Percentiles rank a stretch among this genome's conserved stretches.
Conservation (phyloP, 2,329 filamentous ascomycete genomes). For the Ophiocordyceps camponoti-floridani region DNA sequence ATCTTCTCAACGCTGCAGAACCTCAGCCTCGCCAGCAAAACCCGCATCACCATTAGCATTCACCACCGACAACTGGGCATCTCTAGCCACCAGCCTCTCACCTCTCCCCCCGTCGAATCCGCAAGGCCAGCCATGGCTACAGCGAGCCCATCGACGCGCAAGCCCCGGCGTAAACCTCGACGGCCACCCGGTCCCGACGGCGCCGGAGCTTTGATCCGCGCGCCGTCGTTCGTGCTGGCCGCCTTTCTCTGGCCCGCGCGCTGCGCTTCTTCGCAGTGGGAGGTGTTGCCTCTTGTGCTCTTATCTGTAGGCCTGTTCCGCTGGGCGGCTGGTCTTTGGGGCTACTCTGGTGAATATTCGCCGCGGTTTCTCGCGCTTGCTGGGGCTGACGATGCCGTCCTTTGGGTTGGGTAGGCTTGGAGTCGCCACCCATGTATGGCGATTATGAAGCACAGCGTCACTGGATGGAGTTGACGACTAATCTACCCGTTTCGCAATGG, state of each 20-base stretch:
- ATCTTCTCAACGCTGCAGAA: too few relatives aligned
- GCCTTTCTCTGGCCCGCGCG: constrained; percentile 91
- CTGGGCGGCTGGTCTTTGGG: constrained; percentile 86
- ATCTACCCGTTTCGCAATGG: constrained; percentile 85
- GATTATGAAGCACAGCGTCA: constrained; percentile 97
- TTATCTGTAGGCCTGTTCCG: constrained; percentile 85
- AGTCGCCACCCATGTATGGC: constrained; percentile 76
- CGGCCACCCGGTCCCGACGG: constrained; percentile 13
- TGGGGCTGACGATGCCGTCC: too few relatives aligned
- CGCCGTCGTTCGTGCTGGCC: constrained; percentile 73
- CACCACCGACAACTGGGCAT: neutral
- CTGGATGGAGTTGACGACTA: constrained; percentile 93
- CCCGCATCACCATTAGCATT: too few relatives aligned
- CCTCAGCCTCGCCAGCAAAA: too few relatives aligned
- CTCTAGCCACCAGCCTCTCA: neutral
- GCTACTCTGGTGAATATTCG: constrained; percentile 60
- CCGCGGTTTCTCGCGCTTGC: neutral
- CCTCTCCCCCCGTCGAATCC: neutral
- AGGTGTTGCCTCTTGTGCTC: constrained; percentile 69
- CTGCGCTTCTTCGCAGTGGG: constrained; percentile 75
- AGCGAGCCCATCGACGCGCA: constrained; percentile 37
- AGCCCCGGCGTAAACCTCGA: constrained; percentile 34
- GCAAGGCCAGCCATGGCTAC: constrained; percentile 19
- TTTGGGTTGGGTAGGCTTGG: constrained; percentile 31
- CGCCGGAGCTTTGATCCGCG: constrained; percentile 22